Evolutionary conservation across 1,284 basidiomycete genomes (phyloP).

Genomic region (Cutaneotrichosporon spelunceum): DNA sequence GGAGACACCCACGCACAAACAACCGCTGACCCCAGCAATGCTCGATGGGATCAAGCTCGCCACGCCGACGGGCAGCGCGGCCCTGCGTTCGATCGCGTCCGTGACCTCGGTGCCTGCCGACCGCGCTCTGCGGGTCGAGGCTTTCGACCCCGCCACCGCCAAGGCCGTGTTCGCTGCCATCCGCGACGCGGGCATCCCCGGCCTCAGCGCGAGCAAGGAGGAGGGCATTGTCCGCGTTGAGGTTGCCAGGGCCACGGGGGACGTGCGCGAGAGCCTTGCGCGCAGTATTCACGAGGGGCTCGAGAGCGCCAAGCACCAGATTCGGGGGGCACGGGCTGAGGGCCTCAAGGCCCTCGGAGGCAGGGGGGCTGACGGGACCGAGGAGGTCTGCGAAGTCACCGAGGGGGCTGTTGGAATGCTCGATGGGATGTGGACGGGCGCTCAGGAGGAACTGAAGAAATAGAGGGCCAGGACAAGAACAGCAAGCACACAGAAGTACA

Average conservation of each 20-base stretch:
- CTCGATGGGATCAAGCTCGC: slow-evolving; percentile 46
- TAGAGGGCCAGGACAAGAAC: not conserved
- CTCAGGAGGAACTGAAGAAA: not conserved
- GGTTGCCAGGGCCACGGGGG: slow-evolving; percentile 42
- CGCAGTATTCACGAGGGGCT: slow-evolving; percentile 34
- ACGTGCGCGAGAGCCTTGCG: slow-evolving; percentile 41
- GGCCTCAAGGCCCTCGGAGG: slow-evolving; percentile 45
- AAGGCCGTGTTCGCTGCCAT: slow-evolving; percentile 50
- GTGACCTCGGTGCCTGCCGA: slow-evolving; percentile 39
- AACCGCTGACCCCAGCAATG: slow-evolving; percentile 30
- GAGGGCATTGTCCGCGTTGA: slow-evolving; percentile 37
- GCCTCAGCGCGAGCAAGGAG: slow-evolving; percentile 42
- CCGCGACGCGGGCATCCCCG: slow-evolving; percentile 47
- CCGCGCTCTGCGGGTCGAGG: slow-evolving; percentile 37
- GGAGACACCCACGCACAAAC: no score
- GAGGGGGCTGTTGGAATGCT: slow-evolving; percentile 22
- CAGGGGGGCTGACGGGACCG: slow-evolving; percentile 33
- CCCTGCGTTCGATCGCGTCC: slow-evolving; percentile 43
- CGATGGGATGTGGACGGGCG: not conserved
- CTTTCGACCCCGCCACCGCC: slow-evolving; percentile 40
- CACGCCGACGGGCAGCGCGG: slow-evolving; percentile 31
- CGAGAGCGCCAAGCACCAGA: slow-evolving; percentile 47
- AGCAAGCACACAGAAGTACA: not conserved
- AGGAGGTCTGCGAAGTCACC: slow-evolving; percentile 44
- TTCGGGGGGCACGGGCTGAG: slow-evolving; percentile 42